Conservation (phyloP, 257 asterid genomes). For the Rubia yunnanensis region DNA sequence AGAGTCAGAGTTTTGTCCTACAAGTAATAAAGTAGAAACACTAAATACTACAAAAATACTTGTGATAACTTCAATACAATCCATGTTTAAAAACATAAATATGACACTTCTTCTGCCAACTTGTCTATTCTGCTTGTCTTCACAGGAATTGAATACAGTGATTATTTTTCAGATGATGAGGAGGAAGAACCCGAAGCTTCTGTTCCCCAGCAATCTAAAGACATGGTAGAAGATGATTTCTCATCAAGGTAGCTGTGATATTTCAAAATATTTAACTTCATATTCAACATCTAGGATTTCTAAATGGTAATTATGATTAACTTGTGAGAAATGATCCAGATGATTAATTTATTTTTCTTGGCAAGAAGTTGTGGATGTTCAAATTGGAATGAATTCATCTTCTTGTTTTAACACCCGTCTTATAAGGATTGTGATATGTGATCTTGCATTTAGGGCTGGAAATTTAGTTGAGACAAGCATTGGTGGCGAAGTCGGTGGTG, state of each 20-base stretch:
- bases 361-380: too few species aligned
- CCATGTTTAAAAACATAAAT: too few species aligned
- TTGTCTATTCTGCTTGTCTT: background rate
- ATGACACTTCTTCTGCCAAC: background rate
- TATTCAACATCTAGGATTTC: too few species aligned
- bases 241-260: too few species aligned
- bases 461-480: conserved; percentile 71
- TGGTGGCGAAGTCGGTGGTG: conserved; percentile 69
- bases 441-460: conserved; percentile 50
- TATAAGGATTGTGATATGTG: background rate
- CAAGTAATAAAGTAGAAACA: too few species aligned
- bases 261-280: too few species aligned
- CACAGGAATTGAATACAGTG: conserved; percentile 12
- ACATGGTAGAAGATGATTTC: conserved; percentile 52
- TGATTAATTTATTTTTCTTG: too few species aligned
- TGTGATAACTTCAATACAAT: background rate
- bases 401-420: background rate
- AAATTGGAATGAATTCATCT: background rate
- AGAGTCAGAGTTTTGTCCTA: too few species aligned
- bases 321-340: too few species aligned
- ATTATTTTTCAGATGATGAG: conserved; percentile 46
- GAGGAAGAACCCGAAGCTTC: conserved; percentile 62
- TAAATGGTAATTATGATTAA: too few species aligned
- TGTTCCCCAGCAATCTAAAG: conserved; percentile 50
- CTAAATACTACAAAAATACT: too few species aligned